A percentile compares a stretch with the other conserved stretches of the same genome.
Conservation (phyloP, 768 basidiomycete genomes). For the Gelatoporia subvermispora region DNA sequence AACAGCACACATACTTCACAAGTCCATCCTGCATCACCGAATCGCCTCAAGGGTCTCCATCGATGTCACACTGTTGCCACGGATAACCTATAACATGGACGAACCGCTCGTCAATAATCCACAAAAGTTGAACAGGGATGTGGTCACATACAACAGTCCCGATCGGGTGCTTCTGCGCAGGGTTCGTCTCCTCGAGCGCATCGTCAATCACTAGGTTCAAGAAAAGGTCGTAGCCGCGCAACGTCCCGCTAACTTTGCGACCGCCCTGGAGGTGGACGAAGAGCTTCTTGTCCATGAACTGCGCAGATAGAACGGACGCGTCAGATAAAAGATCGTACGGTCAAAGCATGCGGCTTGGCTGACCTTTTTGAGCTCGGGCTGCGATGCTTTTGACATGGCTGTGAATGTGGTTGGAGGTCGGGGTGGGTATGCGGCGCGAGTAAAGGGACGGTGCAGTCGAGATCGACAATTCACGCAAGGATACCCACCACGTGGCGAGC, state of each 20-base stretch:
- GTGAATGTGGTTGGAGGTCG: background rate
- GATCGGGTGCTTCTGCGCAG: constrained; percentile 85
- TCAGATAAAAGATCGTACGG: background rate
- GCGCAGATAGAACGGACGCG: background rate
- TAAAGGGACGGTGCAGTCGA: background rate
- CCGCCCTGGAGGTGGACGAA: constrained; percentile 93
- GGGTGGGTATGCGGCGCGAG: background rate
- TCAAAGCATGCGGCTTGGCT: constrained; percentile 4
- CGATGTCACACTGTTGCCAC: constrained; percentile 93
- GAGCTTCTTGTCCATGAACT: constrained; percentile 99
- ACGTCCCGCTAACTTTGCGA: constrained; percentile 89
- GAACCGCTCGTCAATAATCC: background rate
- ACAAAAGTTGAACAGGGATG: background rate
- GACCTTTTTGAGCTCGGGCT: constrained; percentile 99
- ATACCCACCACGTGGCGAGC: constrained; percentile 10
- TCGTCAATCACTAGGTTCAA: constrained; percentile 97
- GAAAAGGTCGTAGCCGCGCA: constrained; percentile 98
- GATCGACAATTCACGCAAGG: constrained; percentile 2
- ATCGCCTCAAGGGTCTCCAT: constrained; percentile 84
- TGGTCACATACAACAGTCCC: constrained; percentile 78
- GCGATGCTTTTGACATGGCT: constrained; percentile 83
- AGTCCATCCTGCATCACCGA: constrained; percentile 24
- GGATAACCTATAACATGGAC: constrained; percentile 66
- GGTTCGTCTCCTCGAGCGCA: constrained; percentile 84
- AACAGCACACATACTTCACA: constrained; percentile 11